Conservation (phyloP, 2,329 filamentous ascomycete species). For the Aureobasidium sp. region DNA sequence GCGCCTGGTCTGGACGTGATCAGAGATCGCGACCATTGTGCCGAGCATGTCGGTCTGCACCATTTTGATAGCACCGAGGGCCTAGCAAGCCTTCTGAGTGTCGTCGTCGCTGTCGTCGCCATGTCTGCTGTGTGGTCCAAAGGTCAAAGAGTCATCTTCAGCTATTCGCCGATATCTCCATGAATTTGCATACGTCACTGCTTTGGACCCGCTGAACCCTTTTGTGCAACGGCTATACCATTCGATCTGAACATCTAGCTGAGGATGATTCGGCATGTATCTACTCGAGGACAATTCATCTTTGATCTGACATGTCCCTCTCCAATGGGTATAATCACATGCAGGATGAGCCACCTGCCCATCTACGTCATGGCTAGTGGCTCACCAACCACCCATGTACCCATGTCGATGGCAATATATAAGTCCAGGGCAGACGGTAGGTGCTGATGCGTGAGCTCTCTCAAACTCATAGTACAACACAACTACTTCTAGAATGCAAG, state of each 20-base stretch:
- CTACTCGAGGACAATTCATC: neutral
- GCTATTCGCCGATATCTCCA: neutral
- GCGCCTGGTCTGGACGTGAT: neutral
- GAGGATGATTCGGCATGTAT: neutral
- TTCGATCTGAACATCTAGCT: neutral
- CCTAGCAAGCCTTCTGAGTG: neutral
- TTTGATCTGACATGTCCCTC: neutral
- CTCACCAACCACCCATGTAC: conserved; percentile 4
- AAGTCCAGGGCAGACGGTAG: neutral
- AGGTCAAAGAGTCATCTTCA: neutral
- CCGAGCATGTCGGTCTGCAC: neutral
- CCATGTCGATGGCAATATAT: conserved; percentile 1
- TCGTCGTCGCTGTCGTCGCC: neutral
- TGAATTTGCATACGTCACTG: neutral
- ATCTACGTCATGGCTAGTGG: conserved; percentile 4
- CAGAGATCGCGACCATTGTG: neutral
- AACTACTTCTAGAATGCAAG: neutral
- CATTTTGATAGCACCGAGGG: neutral
- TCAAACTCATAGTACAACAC: no score
- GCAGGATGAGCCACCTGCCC: neutral
- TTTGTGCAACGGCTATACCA: conserved; percentile 2
- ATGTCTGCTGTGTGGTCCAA: neutral
- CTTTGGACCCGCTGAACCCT: neutral
- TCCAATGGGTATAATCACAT: neutral
- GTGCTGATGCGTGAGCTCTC: neutral